Evolutionary conservation across 371 early-diverging fungal species (phyloP).

Genomic region (Amoeboaphelidium occidentale): DNA sequence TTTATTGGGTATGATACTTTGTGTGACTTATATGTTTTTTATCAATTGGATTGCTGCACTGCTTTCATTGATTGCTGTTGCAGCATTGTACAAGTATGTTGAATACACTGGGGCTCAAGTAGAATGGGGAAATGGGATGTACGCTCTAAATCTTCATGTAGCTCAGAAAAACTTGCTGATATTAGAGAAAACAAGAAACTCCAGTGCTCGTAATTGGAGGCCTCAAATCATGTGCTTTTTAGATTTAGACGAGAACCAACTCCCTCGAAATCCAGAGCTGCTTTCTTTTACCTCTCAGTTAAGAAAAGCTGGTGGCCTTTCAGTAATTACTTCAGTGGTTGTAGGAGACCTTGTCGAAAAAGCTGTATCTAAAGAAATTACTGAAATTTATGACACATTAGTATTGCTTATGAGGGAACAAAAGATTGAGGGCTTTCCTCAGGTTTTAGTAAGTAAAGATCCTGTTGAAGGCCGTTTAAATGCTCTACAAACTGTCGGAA

Average conservation of each 20-base stretch:
- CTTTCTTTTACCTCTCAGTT: constrained; percentile 8
- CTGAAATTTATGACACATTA: no score
- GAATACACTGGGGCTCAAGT: constrained; percentile 9
- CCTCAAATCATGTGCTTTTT: constrained; percentile 11
- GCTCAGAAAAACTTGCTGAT: constrained; percentile 8
- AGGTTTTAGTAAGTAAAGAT: constrained; percentile 5
- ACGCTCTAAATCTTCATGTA: constrained; percentile 8
- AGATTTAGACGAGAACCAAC: constrained; percentile 1
- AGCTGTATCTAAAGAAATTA: neutral
- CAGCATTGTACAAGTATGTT: constrained; percentile 5
- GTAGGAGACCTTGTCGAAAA: neutral
- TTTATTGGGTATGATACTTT: constrained; percentile 4
- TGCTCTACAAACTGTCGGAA: constrained; percentile 8
- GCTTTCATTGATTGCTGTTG: constrained; percentile 1
- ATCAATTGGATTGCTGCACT: constrained; percentile 7
- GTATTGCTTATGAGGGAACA: neutral
- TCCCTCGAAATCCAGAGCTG: neutral
- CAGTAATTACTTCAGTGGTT: constrained; percentile 1
- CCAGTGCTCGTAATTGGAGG: constrained; percentile 9
- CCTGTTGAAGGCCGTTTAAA: constrained; percentile 5
- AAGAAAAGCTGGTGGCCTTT: constrained; percentile 8
- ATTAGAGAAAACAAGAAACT: constrained; percentile 4
- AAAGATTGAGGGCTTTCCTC: constrained; percentile 7
- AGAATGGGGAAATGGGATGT: constrained; percentile 9
- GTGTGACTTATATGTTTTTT: constrained; percentile 8